Evolutionary conservation across 768 basidiomycete genomes (phyloP), one percentile per base, ranked within the genome.

Genomic region (Leccinum olivaceopallidum): DNA sequence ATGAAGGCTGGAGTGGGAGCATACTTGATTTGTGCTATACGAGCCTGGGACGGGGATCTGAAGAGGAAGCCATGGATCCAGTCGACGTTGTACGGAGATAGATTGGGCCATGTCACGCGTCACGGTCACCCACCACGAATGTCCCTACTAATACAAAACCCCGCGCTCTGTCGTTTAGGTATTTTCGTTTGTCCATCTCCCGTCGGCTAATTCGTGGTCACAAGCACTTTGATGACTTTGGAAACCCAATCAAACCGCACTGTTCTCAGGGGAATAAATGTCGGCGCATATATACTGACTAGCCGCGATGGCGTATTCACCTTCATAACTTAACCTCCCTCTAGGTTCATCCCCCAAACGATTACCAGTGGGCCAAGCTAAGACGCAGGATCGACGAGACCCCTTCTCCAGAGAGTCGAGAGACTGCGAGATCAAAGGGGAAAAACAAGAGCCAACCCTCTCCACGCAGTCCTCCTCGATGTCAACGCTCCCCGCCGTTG

Each of bases 211-310:
- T 60, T 32, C 18, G 50, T 34, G 50, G 34, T 63, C 53, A 5
- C 37, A 65, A 84, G 83, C 77, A 85, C 68, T 85, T 80, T 54
- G 80, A 83, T 60, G 74, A 74, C 56, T 66, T 70, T 47, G 84
- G 83, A 13, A 71, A 68, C 26, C 70, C 77, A 3, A 69, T 81
- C 53, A 74, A 74, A 58, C 79, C 80, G 8, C 72, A 71, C 28
- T 85, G 83, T 62, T 76, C 67, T 37, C 78, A 83, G 62, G 83
- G 83, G 28, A 73, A 73, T 48, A 74, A 69, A 39, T 85, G 83
- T 69, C 81, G 83, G 84, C 82, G 64, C 57, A 79, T 72, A 58
- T 65, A 54, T 34, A 55, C 24, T 44, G 37, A 37, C 64, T 50
- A 50, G 53, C 53, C 53, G 39, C 39, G 57, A 64, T 55, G 26